Evolutionary conservation across 495 filamentous ascomycete species (phyloP).

Genomic region (Schizothecium vesticola): DNA sequence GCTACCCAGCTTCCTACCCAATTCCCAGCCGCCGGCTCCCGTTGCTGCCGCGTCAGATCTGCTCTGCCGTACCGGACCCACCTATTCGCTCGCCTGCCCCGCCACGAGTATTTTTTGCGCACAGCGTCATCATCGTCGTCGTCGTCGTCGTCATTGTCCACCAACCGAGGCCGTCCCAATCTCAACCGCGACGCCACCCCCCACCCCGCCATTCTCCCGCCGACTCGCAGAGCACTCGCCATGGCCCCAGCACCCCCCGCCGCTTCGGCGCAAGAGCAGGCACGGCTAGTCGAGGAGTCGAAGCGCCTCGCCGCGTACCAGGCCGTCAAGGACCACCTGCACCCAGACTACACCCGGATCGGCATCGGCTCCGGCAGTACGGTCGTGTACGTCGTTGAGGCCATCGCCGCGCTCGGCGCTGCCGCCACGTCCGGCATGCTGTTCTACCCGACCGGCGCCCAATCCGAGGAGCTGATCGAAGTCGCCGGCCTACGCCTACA

Average conservation of each 20-base stretch:
- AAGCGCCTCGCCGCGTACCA: constrained; percentile 79
- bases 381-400: constrained; percentile 92
- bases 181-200: not conserved
- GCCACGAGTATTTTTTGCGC: not conserved
- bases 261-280: constrained; percentile 20
- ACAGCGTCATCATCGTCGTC: not conserved
- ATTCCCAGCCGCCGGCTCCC: not conserved
- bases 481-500: constrained; percentile 69
- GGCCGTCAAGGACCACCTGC: constrained; percentile 83
- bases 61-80: not conserved
- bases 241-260: constrained; percentile 14
- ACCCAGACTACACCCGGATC: constrained; percentile 62
- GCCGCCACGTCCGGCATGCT: constrained; percentile 56
- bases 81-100: not conserved
- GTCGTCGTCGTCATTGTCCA: not conserved
- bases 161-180: not conserved
- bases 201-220: not conserved
- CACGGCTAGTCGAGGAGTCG: constrained; percentile 61
- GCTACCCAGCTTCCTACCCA: not conserved
- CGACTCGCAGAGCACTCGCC: not conserved
- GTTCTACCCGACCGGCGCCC: constrained; percentile 90
- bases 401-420: constrained; percentile 67
- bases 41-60: not conserved
- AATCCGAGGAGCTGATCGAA: constrained; percentile 77
- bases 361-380: constrained; percentile 94